phyloP scores from a whole-genome alignment of 1,139 yeast genomes.

The Kodamaea ohmeri region DNA sequence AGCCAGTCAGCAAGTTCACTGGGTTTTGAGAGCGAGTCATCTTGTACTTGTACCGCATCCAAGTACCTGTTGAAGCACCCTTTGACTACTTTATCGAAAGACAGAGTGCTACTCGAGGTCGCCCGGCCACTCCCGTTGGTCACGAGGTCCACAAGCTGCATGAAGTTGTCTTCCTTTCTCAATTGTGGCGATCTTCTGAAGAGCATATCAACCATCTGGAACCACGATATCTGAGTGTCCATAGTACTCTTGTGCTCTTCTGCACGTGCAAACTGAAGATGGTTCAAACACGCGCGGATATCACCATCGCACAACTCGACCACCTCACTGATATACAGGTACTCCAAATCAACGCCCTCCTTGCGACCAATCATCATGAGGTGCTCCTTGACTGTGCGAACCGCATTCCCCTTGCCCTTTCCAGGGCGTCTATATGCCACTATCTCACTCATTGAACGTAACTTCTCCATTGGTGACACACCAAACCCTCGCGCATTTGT shows the following conservation, averaged over 20 bases:
- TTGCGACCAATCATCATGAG: constrained; percentile 31
- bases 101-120: constrained; percentile 42
- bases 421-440: constrained; percentile 61
- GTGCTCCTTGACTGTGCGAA: constrained; percentile 41
- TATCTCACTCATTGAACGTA: constrained; percentile 72
- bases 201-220: constrained; percentile 50
- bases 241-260: constrained; percentile 24
- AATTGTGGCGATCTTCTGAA: constrained; percentile 51
- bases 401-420: constrained; percentile 42
- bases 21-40: constrained; percentile 63
- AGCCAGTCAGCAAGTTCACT: constrained; percentile 74
- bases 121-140: constrained; percentile 40
- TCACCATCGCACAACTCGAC: constrained; percentile 79
- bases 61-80: constrained; percentile 73
- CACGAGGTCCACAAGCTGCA: constrained; percentile 33
- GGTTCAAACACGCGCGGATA: constrained; percentile 79
- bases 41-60: constrained; percentile 54
- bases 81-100: constrained; percentile 61
- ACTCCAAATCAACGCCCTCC: constrained; percentile 35
- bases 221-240: constrained; percentile 63
- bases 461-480: constrained; percentile 56
- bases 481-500: constrained; percentile 31
- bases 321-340: constrained; percentile 45
- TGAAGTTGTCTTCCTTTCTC: constrained; percentile 48
- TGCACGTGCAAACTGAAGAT: constrained; percentile 65